Base-by-base conservation (phyloP, 768 basidiomycete species). In the Xanthoconium stramineum region DNA sequence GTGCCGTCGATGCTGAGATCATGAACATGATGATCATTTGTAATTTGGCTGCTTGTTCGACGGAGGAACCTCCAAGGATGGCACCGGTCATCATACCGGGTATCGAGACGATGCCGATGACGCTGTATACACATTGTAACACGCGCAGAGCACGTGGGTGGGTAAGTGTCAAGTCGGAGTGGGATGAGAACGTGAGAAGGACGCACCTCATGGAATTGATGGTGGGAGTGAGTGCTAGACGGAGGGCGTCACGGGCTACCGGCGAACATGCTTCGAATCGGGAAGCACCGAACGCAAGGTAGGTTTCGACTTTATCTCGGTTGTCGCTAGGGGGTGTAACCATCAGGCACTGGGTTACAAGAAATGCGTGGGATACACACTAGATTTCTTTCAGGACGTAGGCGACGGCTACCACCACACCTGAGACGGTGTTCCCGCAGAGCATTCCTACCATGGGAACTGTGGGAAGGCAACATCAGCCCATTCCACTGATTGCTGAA, bases 1-100 rank as follows among this genome's bases (percentile, higher is more conserved):
- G 79, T 0, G 86, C 83, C 0, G 88, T 88, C 55, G 84, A 81
- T 0, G 91, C 85, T 3, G 86, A 85, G 44, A 94, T 91, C 88
- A 94, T 90, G 72, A 95, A 94, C 85, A 94, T 90, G 74, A 95
- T 91, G 55, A 95, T 85, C 87, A 94, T 94, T 63, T 94, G 94
- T 15, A 94, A 74, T 50, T 85, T 83, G 3, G 90, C 90, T 0
- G 93, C 94, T 70, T 92, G 91, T 19, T 90, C 80, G 40, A 94
- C 89, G 32, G 86, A 85, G 12, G 89, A 82, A 0, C 92, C 93
- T 13, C 90, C 94, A 13, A 94, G 83, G 57, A 95, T 87, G 6
- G 93, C 90, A 61, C 93, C 93, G 0, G 89, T 91, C 89, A 94
- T 92, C 90, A 91, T 93, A 1, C 91, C 91, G 1, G 88, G 88